Conservation (phyloP, 495 filamentous ascomycete species). For the Chaetomium fimeti region DNA sequence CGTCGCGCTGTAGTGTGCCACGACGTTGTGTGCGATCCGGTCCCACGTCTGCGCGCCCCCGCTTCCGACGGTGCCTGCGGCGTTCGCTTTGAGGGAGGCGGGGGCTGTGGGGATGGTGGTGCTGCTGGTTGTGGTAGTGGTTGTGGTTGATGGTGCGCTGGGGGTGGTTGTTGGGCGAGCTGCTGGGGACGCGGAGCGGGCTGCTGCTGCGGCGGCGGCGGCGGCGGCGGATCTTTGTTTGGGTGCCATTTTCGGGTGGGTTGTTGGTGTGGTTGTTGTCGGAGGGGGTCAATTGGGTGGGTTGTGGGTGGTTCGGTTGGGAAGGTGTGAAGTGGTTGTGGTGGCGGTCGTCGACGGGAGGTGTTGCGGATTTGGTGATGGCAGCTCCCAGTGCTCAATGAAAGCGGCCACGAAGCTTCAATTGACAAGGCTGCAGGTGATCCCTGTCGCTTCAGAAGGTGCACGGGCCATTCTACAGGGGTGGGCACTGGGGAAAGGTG, state of each 20-base stretch:
- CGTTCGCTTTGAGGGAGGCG: conserved; percentile 1
- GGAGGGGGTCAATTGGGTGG: neutral
- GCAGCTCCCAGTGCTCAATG: conserved; percentile 15
- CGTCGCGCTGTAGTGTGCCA: conserved; percentile 69
- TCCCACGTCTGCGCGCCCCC: conserved; percentile 33
- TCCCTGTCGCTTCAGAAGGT: neutral
- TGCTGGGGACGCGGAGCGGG: conserved; percentile 26
- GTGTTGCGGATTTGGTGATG: conserved; percentile 7
- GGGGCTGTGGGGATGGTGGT: neutral
- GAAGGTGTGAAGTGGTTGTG: neutral
- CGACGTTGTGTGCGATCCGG: conserved; percentile 56
- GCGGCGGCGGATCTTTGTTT: conserved; percentile 32
- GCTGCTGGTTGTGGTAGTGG: conserved; percentile 4
- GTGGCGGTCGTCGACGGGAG: conserved; percentile 6
- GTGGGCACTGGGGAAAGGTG: neutral
- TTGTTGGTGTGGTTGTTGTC: neutral
- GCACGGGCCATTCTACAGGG: conserved; percentile 14
- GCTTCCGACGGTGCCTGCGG: conserved; percentile 21
- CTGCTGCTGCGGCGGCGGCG: neutral
- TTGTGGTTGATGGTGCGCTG: conserved; percentile 18
- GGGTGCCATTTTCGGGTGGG: conserved; percentile 35
- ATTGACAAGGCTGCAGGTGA: conserved; percentile 25
- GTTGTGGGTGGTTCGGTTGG: neutral
- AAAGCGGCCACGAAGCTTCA: conserved; percentile 43
- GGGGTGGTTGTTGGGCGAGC: conserved; percentile 28